Evolutionary conservation across 805 yeast genomes (phyloP).

Genomic region (Nakazawaea populi): DNA sequence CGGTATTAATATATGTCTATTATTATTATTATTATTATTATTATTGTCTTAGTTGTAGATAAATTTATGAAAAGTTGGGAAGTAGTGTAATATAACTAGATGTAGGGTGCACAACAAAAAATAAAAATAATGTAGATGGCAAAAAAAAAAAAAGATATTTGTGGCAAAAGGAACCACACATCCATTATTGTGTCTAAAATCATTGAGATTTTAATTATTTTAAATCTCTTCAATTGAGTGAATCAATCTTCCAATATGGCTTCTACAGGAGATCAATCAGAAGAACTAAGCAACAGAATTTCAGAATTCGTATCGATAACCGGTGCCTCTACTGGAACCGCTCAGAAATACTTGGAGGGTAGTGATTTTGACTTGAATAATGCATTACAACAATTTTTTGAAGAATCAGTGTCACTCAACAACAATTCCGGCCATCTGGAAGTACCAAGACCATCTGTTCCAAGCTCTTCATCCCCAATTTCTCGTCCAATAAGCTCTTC

Average conservation of each 20-base stretch:
- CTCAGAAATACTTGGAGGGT: constrained; percentile 28
- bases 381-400: constrained; percentile 5
- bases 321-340: constrained; percentile 29
- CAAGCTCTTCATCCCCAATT: not conserved
- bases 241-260: not conserved
- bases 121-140: not conserved
- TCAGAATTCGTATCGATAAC: constrained; percentile 32
- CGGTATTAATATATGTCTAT: constrained; percentile 21
- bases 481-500: not conserved
- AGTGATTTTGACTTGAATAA: constrained; percentile 22
- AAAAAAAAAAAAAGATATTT: not conserved
- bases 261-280: not conserved
- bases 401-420: constrained; percentile 1
- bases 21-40: constrained; percentile 1
- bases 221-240: too few species aligned
- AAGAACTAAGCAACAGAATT: constrained; percentile 13
- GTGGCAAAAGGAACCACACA: not conserved
- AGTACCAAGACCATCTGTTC: not conserved
- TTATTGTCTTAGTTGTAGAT: not conserved
- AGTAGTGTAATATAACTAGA: not conserved
- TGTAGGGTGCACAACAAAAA: not conserved
- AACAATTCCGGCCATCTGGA: not conserved
- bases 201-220: too few species aligned
- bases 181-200: too few species aligned
- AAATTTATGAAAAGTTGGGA: too few species aligned